Conservation (phyloP, 2,329 filamentous ascomycete genomes). For the Triangularia setosa region DNA sequence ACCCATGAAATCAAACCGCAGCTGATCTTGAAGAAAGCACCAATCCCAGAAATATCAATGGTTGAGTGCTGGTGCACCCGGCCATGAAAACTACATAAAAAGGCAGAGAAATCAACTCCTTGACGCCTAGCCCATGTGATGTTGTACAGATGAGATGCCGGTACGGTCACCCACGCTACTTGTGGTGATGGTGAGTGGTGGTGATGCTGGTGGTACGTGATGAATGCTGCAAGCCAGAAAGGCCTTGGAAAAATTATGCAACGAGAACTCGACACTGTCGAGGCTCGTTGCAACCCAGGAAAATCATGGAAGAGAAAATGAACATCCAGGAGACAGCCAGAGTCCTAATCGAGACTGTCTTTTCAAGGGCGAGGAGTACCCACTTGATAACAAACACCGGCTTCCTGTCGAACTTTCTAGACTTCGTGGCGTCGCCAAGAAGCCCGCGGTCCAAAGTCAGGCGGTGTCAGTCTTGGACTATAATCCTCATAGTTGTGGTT, state of each 20-base stretch:
- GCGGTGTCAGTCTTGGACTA: neutral
- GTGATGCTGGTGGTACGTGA: neutral
- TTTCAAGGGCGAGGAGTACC: neutral
- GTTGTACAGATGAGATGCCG: neutral
- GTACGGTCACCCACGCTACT: neutral
- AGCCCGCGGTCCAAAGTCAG: neutral
- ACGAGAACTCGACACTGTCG: neutral
- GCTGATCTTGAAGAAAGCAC: neutral
- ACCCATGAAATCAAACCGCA: neutral
- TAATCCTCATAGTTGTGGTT: neutral
- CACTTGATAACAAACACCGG: neutral
- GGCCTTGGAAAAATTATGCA: neutral
- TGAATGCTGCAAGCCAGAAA: neutral
- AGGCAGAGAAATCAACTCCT: neutral
- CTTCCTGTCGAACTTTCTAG: neutral
- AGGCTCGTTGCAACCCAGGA: neutral
- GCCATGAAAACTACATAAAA: neutral
- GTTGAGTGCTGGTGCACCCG: neutral
- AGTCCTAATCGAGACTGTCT: neutral
- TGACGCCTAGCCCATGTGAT: neutral
- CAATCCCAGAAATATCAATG: neutral
- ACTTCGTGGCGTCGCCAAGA: neutral
- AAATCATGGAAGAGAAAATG: neutral
- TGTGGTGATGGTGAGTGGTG: neutral
- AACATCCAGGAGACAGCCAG: neutral